A percentile compares a stretch with the other conserved stretches of the same genome.
phyloP scores from a whole-genome alignment of 257 asterid species.

The Solanum appendiculatum region DNA sequence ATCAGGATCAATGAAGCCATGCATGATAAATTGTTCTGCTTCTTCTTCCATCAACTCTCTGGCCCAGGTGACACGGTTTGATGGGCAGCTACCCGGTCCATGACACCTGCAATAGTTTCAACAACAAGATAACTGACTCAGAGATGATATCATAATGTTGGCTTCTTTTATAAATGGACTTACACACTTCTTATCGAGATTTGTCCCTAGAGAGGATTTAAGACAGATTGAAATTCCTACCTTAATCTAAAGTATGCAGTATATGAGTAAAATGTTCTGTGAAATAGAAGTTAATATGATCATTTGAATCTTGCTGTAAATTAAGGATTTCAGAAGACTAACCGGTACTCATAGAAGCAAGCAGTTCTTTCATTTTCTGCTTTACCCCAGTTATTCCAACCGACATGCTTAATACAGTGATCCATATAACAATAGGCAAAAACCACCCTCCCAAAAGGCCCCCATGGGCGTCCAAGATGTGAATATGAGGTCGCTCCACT shows the following conservation, averaged over 20 bases:
- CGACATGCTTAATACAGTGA: constrained; percentile 57
- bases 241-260: neutral
- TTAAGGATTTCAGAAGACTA: constrained; percentile 4
- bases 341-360: constrained; percentile 96
- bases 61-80: constrained; percentile 80
- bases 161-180: neutral
- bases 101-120: constrained; percentile 42
- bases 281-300: neutral
- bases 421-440: constrained; percentile 73
- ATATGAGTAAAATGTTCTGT: neutral
- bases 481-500: constrained; percentile 52
- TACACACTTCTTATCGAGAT: neutral
- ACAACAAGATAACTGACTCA: neutral
- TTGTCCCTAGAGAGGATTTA: neutral
- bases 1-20: constrained; percentile 70
- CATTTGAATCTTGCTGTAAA: neutral
- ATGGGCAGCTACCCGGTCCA: constrained; percentile 80
- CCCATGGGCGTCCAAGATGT: constrained; percentile 96
- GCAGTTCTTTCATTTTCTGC: constrained; percentile 84
- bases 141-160: neutral
- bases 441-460: constrained; percentile 94
- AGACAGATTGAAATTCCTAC: neutral
- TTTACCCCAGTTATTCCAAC: constrained; percentile 98
- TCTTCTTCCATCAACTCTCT: constrained; percentile 84
- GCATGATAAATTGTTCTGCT: constrained; percentile 62